Base-by-base conservation (phyloP, 2,329 filamentous ascomycete species). In the Alternaria burnsii region DNA sequence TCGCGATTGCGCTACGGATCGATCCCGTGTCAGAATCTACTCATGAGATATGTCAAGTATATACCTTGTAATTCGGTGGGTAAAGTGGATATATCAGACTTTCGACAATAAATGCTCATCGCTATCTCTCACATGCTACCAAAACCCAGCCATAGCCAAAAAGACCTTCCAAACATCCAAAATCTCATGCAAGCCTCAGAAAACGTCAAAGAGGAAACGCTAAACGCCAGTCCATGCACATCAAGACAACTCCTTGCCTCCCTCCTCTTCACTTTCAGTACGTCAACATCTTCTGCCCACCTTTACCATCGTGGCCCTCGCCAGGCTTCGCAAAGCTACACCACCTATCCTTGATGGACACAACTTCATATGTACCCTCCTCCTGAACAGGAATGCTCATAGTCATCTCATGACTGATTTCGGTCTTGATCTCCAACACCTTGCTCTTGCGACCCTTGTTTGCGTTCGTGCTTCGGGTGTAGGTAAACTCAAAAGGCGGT, bases 401-500 rank as follows among this genome's bases (percentile, higher is more conserved):
- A 72, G 83, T 89, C 77, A 92, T 87, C 72, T 96, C 92, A 64
- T 94, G 87, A 50, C 91, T 94, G 18, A 91, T 85, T 70, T 97
- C 94, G 68, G 95, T 93, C 69, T 92, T 88, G 66, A 96, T 97
- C 81, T 99, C 96, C 18, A 99, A 84, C 34, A 99, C 87, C 71
- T 71, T 74, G 44, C 72, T 91, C 78, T 93, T 91, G 68, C 73
- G 73, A 1, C 79, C 78, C 12, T 72, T 71, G 1, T 91, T 90
- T n/a, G 89, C 89, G 76, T 97, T 97, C 44, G 92, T 92, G 79
- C 91, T 95, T 63, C 95, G 87, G 20, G 93, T 98, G 78, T 97
- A 98, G 58, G 94, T 97, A 76, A 98, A 99, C 80, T 98, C 95
- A 73, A 99, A 99, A 1, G 95, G 95, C 63, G 95, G 93, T 6